Evolutionary conservation across 352 stramenopile genomes (phyloP), one percentile per base, ranked within the genome.

Genomic region (Globisporangium splendens): DNA sequence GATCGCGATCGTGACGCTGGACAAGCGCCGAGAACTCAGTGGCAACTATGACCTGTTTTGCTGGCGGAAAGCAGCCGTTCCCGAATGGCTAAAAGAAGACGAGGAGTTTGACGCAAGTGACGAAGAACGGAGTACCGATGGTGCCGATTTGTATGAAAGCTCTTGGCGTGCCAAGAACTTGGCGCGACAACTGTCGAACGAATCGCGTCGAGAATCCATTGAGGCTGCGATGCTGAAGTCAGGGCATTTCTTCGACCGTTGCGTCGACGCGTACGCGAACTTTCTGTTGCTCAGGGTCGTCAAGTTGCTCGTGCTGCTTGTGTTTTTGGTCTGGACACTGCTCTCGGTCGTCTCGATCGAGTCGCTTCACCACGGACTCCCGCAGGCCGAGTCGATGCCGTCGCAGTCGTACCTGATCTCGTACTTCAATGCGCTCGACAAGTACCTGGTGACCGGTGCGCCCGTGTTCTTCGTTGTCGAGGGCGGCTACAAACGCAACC

Each of bases 381-480:
- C 73, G 11, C 68, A 74, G 17, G 63, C 54, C 14, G 79, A 86
- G 13, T 77, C 81, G 21, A 74, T 89, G 68, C 68, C 80, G 14
- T 77, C 70, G 0, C 42, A 72, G 41, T 92, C 78, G 49, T 90
- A 91, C 55, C 21, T 90, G 54, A 68, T 77, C 41, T 60, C 56
- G 8, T 90, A 78, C 59, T 82, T 83, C 52, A 66, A 72, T 31
- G 66, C 71, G 41, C 53, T 89, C 35, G 71, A 83, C 18, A 65
- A 72, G 38, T 73, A 82, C 44, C 53, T 87, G 21, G 78, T 62
- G 5, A 73, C 63, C 1, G 80, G 79, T 18, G 51, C 70, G 12
- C 68, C 72, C 10, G 68, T 89, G n/a, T 90, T 80, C 65, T 90
- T 86, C 43, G 77, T 92, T 14, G 78, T 89, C 24, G 80, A 92